Conservation (phyloP, 208 protist species). For the Crithidia thermophila region DNA sequence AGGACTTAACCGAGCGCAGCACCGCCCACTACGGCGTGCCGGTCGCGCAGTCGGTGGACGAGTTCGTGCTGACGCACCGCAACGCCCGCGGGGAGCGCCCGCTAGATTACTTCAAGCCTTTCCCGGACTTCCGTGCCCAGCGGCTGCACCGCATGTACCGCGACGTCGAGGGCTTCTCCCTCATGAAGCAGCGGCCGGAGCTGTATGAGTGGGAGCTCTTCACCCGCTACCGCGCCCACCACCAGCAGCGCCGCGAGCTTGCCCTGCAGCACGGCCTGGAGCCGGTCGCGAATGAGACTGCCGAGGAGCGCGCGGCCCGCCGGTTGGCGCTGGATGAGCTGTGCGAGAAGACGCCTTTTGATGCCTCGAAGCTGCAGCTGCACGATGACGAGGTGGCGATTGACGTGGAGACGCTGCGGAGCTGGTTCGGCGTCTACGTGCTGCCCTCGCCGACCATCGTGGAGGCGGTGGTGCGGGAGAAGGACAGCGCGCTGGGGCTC, state of each 20-base stretch:
- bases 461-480: constrained; percentile 48
- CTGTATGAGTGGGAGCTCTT: constrained; percentile 92
- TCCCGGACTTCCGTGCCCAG: constrained; percentile 78
- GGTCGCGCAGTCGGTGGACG: constrained; percentile 77
- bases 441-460: constrained; percentile 85
- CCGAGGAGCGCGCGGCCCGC: constrained; percentile 72
- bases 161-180: constrained; percentile 88
- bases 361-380: constrained; percentile 33
- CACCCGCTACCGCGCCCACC: constrained; percentile 86
- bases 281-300: constrained; percentile 86
- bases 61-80: constrained; percentile 85
- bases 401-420: constrained; percentile 70
- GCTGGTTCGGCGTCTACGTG: constrained; percentile 89
- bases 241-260: constrained; percentile 83
- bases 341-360: constrained; percentile 89
- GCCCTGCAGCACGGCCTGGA: constrained; percentile 85
- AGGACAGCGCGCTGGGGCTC: constrained; percentile 41
- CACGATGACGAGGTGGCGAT: constrained; percentile 77
- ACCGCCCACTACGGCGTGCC: constrained; percentile 80
- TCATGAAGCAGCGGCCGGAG: constrained; percentile 84
- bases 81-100: constrained; percentile 85
- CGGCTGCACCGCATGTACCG: constrained; percentile 80
- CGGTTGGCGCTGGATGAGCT: constrained; percentile 68
- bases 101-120: constrained; percentile 90
- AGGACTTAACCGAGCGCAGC: constrained; percentile 82